phyloP scores from a whole-genome alignment of 805 yeast genomes.

The Nakazawaea wyomingensis region DNA sequence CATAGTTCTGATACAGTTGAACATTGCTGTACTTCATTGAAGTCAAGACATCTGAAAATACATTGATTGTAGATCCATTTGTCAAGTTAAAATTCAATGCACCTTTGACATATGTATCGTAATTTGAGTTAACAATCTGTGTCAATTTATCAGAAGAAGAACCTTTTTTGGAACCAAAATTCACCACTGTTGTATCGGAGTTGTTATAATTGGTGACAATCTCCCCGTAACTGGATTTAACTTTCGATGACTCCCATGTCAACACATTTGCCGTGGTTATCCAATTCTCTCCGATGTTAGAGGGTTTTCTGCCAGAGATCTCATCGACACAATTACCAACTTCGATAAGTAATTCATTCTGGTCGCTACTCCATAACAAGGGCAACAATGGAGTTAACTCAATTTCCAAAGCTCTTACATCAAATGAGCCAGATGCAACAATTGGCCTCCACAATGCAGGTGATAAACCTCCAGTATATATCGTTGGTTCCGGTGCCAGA shows the following conservation, averaged over 20 bases:
- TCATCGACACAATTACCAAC: slow-evolving; percentile 49
- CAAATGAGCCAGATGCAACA: slow-evolving; percentile 70
- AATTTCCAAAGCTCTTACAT: slow-evolving; percentile 61
- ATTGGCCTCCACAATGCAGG: slow-evolving; percentile 81
- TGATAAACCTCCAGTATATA: slow-evolving; percentile 77
- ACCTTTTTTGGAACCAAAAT: no score
- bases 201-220: slow-evolving; percentile 25
- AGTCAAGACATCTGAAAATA: slow-evolving; percentile 26
- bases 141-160: slow-evolving; percentile 16
- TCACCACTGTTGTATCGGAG: slow-evolving; percentile 27
- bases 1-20: slow-evolving; percentile 32
- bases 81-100: slow-evolving; percentile 30
- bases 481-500: slow-evolving; percentile 63
- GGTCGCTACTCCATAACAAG: slow-evolving; percentile 47
- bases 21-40: slow-evolving; percentile 31
- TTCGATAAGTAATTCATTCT: slow-evolving; percentile 37
- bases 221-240: slow-evolving; percentile 35
- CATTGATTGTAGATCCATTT: slow-evolving; percentile 31
- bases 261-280: slow-evolving; percentile 50
- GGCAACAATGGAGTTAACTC: slow-evolving; percentile 73
- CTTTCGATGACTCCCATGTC: slow-evolving; percentile 44
- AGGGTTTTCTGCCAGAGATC: slow-evolving; percentile 25
- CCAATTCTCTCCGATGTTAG: slow-evolving; percentile 48
- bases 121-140: slow-evolving; percentile 35
- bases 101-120: slow-evolving; percentile 29